These are phyloP conservation scores for Lycium barbarum DNA, from an alignment of 257 asterid genomes.

Conservation along the genomic window DNA sequence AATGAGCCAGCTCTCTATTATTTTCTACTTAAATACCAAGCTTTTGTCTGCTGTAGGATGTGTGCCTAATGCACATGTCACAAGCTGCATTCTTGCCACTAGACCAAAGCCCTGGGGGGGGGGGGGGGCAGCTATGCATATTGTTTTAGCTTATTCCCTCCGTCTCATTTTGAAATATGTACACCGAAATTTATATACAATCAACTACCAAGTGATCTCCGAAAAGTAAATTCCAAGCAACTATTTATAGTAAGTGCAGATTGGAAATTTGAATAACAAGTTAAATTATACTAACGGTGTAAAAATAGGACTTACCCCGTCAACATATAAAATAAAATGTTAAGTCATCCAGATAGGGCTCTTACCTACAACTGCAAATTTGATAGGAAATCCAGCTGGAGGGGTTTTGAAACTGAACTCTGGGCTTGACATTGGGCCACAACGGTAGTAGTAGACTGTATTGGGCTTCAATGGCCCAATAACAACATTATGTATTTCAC, in stretches of 20 bases:
- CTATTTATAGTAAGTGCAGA: not conserved
- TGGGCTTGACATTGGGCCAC: constrained; percentile 46
- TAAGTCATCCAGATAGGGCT: not conserved
- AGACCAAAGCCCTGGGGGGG: too few relatives aligned
- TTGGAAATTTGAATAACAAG: not conserved
- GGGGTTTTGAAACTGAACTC: constrained; percentile 69
- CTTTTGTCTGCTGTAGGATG: too few relatives aligned
- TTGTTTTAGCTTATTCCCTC: not conserved
- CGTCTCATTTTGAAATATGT: too few relatives aligned
- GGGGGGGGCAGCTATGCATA: too few relatives aligned
- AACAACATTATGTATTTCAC: constrained; percentile 66
- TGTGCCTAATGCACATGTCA: too few relatives aligned
- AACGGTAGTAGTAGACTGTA: constrained; percentile 62
- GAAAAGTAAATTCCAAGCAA: too few relatives aligned
- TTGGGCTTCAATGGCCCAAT: constrained; percentile 72
- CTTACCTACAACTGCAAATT: constrained; percentile 64
- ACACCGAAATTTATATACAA: not conserved
- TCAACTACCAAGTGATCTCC: too few relatives aligned
- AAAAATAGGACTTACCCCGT: too few relatives aligned
- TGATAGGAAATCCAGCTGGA: constrained; percentile 58
- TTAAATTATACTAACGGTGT: not conserved
- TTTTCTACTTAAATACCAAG: too few relatives aligned
- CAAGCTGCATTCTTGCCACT: too few relatives aligned
- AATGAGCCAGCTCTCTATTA: too few relatives aligned
- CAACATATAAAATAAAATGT: not conserved